Base-by-base conservation (phyloP, 1,139 yeast species). In the Blastobotrys apis region DNA sequence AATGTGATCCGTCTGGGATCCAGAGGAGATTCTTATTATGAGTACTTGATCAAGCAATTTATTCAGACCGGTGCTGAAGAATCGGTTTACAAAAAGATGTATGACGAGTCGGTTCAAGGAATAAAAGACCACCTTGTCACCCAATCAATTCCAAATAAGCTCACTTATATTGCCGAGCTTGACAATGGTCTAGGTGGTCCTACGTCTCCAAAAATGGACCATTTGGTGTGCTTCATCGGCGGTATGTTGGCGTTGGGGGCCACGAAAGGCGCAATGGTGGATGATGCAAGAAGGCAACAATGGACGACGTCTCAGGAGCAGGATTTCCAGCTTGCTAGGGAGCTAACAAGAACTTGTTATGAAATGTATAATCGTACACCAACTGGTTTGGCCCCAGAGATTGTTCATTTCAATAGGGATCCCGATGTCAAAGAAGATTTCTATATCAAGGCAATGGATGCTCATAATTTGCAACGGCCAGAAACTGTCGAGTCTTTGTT, bases 1-100 rank as follows among this genome's bases (percentile, higher is more conserved):
- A 58, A 62, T 1, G 64, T 76, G 47, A 85, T 90, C 49, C 74
- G 96, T 51, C 68, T 90, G 47, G 97, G 97, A 0, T 84, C 95
- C 1, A 74, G 96, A 55, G 97, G 95, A 40, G 97, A 88, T 63
- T 86, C 96, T 1, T 90, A 88, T 62, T 90, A 90, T 59, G 97
- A 90, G 65, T 88, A 87, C 62, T 71, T 90, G 43, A 72, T 88
- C 54, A 90, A 90, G 64, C 96, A 88, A 64, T 86, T 81, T 60
- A 67, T 90, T 53, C 92, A 85, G 62, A 86, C 97, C 1, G 74
- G 74, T 47, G 75, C 76, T 56, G 64, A 71, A 46, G 86, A 81
- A 53, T 66, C 66, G 1, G 64, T 81, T n/a, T 87, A 79, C 69
- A 73, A 75, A 64, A 76, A 74, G 35, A 82, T 88, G 82, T 88